Conservation (phyloP, 2,329 filamentous ascomycete species). For the Neofusicoccum laricinum region DNA sequence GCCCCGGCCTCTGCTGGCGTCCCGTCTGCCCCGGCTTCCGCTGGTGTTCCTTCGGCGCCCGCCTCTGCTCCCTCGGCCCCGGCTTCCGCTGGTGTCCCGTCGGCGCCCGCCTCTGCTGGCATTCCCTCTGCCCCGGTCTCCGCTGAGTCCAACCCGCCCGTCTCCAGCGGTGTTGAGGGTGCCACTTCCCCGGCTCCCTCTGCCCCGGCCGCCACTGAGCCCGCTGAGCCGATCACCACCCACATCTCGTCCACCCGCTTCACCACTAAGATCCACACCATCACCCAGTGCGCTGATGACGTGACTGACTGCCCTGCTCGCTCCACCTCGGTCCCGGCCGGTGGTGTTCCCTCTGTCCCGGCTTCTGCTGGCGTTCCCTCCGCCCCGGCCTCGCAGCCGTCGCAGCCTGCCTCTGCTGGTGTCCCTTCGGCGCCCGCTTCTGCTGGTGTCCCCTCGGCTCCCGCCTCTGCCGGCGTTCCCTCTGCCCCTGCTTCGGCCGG, state of each 20-base stretch:
- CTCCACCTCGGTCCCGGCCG: slow-evolving; percentile 13
- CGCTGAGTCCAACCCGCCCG: not conserved
- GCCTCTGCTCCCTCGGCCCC: not conserved
- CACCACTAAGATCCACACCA: slow-evolving; percentile 9
- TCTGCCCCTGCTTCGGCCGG: not conserved
- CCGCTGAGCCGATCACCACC: not conserved
- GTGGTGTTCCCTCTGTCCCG: not conserved
- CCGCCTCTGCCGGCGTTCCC: not conserved
- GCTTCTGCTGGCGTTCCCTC: not conserved
- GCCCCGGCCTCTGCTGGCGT: not conserved
- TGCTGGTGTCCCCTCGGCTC: not conserved
- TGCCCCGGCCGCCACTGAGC: not conserved
- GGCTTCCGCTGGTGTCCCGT: not conserved
- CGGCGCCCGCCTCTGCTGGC: not conserved
- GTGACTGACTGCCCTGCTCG: slow-evolving; percentile 23
- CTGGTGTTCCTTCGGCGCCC: not conserved
- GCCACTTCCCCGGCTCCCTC: not conserved
- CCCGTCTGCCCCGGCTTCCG: not conserved
- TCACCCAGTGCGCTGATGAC: slow-evolving; percentile 1
- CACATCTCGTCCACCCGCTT: not conserved
- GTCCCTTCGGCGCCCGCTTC: not conserved
- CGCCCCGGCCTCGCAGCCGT: not conserved
- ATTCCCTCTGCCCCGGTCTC: not conserved
- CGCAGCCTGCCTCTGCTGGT: no score
- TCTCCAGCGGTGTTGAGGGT: no score